Evolutionary conservation across 2,329 filamentous ascomycete genomes (phyloP), one percentile per base, ranked within the genome.

Genomic region (Fusarium pseudograminearum): DNA sequence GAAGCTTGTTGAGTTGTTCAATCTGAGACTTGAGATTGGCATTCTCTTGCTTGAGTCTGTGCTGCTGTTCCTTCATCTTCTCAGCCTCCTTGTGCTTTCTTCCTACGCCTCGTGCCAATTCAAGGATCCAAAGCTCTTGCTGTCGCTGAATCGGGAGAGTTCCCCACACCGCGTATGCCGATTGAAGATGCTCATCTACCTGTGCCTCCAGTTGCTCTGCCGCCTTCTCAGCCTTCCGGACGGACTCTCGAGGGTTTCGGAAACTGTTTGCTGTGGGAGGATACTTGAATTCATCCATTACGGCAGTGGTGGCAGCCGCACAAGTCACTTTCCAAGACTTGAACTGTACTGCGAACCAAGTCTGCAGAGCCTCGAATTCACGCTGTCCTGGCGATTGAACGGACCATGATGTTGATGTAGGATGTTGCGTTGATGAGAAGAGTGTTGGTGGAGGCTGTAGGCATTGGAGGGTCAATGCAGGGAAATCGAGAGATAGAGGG

Each of bases 401-500:
- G 1, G 93, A 93, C 89, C 95, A 97, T 1, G 93, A 96, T 5
- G 90, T 88, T 22, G 88, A 84, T 0, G 91, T 93, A 3, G 93
- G 85, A 74, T 97, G 91, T 31, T 94, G 93, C 9, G 91, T 93
- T 1, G 90, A 88, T 12, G 93, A 91, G 81, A 94, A 95, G 9
- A 98, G 84, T 1, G 93, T 96, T 6, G 93, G 90, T 5, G 94
- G 93, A 12, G 92, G 86, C 36, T 91, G 89, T 2, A 98, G 88
- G 70, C 95, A 91, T 68, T 91, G 92, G 14, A 98, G 87, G 36
- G 91, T 93, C 41, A 98, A 86, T 9, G 92, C 90, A 9, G 94
- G 93, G 74, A 97, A 98, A 63, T 93, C 93, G 77, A 97, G 89
- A 7, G 91, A 86, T 65, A 94, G 88, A 34, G 95, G 91, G 71